Base-by-base conservation (phyloP, 2,329 filamentous ascomycete species). In the Fusarium tanahbumbuense region DNA sequence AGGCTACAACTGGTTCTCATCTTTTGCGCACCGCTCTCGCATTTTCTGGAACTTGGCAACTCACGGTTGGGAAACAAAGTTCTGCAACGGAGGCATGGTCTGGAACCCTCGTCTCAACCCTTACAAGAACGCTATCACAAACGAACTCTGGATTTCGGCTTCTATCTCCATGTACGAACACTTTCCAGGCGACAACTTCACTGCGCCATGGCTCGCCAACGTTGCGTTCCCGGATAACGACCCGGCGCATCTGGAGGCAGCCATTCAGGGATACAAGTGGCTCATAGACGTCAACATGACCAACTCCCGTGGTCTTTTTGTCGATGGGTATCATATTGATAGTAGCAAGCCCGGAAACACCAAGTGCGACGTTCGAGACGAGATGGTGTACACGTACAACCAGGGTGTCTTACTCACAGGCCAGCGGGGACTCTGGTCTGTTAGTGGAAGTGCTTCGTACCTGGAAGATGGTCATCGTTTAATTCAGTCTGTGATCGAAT, bases 51-150 rank as follows among this genome's bases (percentile, higher is more conserved):
- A 94, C 30, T 82, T 97, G 40, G 92, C 93, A 8, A 86, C 88
- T 8, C 82, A 86, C 13, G 93, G 95, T 8, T 98, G 94, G 93
- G 92, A 97, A 76, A 91, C 88, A 23, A 85, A 84, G 25, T 86
- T 97, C 8, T 98, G 95, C 75, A 87, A 87, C 7, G 95, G 95
- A 23, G 95, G 95, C 46, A 97, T 98, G 92, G 87, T 89, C 16
- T 98, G 95, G 95, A 97, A 92, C 71, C 93, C 93, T 5, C 87
- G 88, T 37, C 82, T 95, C 28, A 80, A 86, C 41, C 93, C 94
- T 0, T 98, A 98, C 83, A 98, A 98, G 78, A 98, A 98, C 76
- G 93, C 95, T 68, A 97, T 98, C 74, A 98, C 95, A 30, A 98
- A 98, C 76, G 89, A 98, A 77, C 87, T 98, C 2, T 98, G 88